Percentiles rank a stretch among this genome's conserved stretches.
phyloP scores from a whole-genome alignment of 495 filamentous ascomycete species.

The Sordaria brevicollis region DNA sequence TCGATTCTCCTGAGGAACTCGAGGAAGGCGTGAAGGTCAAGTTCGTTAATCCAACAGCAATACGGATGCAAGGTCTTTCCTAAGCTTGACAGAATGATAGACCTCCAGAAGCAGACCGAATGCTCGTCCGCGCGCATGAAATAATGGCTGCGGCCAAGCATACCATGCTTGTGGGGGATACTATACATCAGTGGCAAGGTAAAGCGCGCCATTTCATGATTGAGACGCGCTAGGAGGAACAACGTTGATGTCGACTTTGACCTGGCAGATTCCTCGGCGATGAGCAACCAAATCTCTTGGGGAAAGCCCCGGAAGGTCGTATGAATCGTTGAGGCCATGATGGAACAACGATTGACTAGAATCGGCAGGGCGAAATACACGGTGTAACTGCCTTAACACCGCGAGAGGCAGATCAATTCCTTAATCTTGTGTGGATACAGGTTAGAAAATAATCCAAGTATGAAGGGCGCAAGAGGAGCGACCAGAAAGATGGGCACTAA shows the following conservation, averaged over 20 bases:
- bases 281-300: constrained; percentile 49
- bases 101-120: constrained; percentile 58
- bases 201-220: constrained; percentile 41
- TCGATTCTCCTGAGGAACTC: constrained; percentile 25
- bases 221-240: constrained; percentile 42
- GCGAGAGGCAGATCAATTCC: neutral
- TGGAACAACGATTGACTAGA: neutral
- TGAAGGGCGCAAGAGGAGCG: neutral
- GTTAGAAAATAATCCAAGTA: neutral
- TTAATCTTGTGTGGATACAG: neutral
- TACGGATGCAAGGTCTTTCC: constrained; percentile 58
- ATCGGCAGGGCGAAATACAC: neutral
- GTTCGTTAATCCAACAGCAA: constrained; percentile 51
- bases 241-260: constrained; percentile 46
- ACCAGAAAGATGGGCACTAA: neutral
- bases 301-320: constrained; percentile 28
- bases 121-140: constrained; percentile 17
- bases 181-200: constrained; percentile 54
- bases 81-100: constrained; percentile 56
- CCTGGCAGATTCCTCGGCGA: constrained; percentile 45
- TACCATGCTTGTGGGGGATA: constrained; percentile 21
- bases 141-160: constrained; percentile 6
- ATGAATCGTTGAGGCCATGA: neutral
- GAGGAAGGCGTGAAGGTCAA: constrained; percentile 52
- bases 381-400: neutral